Base-by-base conservation (phyloP, 345 rosid genomes). In the Brassica incana region DNA sequence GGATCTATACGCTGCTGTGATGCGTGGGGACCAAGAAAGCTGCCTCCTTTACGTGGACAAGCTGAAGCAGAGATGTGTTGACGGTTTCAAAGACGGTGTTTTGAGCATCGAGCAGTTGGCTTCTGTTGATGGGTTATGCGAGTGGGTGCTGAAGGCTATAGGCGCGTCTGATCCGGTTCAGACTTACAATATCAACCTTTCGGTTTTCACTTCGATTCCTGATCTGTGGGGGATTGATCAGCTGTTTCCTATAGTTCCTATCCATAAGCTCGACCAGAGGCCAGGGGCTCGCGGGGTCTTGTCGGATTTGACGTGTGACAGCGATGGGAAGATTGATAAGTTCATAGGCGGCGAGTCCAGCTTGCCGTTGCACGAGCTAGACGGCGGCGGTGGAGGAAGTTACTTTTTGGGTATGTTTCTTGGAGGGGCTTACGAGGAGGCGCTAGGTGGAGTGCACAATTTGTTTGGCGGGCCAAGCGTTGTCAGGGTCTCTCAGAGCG, bases 361-460 rank as follows among this genome's bases (percentile, higher is more conserved):
- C 84, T 76, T 96, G 88, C 98, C 98, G 0, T 87, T 96, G n/a
- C 99, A 96, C 72, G 95, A 92, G 75, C 76, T 95, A 16, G 88
- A 85, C 61, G 88, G 85, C 0, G 23, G 23, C 23, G 40, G 74
- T 9, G 82, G 70, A 15, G 85, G 81, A 10, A 72, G 60, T 11
- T 96, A 96, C 84, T 92, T 70, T 75, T 54, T 96, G 90, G 99
- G 99, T 73, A 96, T 96, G 99, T 96, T 96, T 70, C 85, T 96
- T 79, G 98, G 97, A 14, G 99, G 99, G 79, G 99, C 99, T 78
- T 96, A 96, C 30, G 94, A 96, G 87, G 98, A 96, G 87, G 99
- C 98, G 45, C 89, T 96, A 65, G 99, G 99, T 52, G 99, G 99
- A 76, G 75, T 90, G 27, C 99, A 96, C 85, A 96, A 96, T 87